Base-by-base conservation (phyloP, 257 asterid genomes). In the Salvia rosmarinus region DNA sequence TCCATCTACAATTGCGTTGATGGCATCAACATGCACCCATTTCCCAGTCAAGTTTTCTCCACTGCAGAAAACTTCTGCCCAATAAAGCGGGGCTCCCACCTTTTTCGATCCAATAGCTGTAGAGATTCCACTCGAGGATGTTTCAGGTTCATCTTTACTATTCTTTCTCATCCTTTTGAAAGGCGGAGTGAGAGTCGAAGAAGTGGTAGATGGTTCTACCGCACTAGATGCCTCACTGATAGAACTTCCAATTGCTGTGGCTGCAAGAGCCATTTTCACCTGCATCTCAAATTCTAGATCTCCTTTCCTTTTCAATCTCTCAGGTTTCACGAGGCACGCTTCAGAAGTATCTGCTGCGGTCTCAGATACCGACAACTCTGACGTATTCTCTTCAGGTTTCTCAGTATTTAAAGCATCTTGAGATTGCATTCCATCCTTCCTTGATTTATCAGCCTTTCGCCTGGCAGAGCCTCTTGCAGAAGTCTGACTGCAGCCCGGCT, bases 21-120 rank as follows among this genome's bases (percentile, higher is more conserved):
- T 89, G 43, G 82, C 95, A 77, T 95, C 99, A 52, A 91, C 81
- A 76, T 91, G 99, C 75, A 95, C 96, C 99, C 99, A 95, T 75
- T 85, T 91, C 59, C 99, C 99, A 1, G 96, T 84, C 87, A 86
- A 69, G 77, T 89, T 85, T 77, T 95, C 99, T 47, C 99, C 96
- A 56, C 84, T 57, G 54, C 96, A 95, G 65, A 88, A 95, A 44
- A 91, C 96, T 79, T 95, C 99, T 13, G 97, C 96, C 99, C 99
- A 95, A 79, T 85, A 88, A 64, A 95, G 84, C 19, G 98, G 99
- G 70, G 99, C 98, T 37, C 99, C 98, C 60, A 84, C 86, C 82
- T 89, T 91, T 77, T 76, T 84, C 12, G 99, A 86, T 75, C 99
- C 99, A 82, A 95, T 72, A 62, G 95, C 97, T 71, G 92, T 91